Evolutionary conservation across 163 green algal species (phyloP).

Genomic region (Scenedesmus sp.): DNA sequence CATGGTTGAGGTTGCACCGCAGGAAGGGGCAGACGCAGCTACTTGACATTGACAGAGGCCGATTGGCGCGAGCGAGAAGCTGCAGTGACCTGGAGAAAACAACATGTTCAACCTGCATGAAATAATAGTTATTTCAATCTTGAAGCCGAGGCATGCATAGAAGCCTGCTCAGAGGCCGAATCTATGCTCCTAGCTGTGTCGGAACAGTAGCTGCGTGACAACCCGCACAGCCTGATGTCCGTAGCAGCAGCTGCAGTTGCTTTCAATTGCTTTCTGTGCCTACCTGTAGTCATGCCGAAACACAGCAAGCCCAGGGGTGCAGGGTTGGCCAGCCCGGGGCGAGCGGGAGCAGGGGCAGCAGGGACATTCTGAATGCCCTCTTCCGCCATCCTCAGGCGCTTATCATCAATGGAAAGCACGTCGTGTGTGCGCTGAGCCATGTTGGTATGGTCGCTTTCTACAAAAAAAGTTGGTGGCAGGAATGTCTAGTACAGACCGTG

Average conservation of each 20-base stretch:
- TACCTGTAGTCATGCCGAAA: slow-evolving; percentile 68
- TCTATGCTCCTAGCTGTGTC: background rate
- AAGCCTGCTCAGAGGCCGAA: background rate
- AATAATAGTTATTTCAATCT: background rate
- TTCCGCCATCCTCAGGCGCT: slow-evolving; percentile 19
- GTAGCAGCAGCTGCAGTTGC: background rate
- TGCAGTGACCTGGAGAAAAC: background rate
- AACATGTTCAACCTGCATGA: background rate
- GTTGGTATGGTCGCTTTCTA: background rate
- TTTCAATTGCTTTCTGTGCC: background rate
- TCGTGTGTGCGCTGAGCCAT: slow-evolving; percentile 13
- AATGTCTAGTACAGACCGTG: background rate
- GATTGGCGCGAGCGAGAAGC: background rate
- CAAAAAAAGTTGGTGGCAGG: background rate
- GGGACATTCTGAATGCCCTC: background rate
- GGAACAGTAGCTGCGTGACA: background rate
- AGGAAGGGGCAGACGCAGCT: background rate
- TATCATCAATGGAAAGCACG: slow-evolving; percentile 38
- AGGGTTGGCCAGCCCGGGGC: slow-evolving; percentile 33
- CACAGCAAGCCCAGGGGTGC: slow-evolving; percentile 54
- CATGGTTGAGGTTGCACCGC: background rate
- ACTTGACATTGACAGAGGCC: background rate
- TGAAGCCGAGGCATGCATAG: background rate
- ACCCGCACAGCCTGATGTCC: background rate
- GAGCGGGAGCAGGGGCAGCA: background rate